A percentile compares a stretch with the other conserved stretches of the same genome.
Evolutionary conservation across 2,329 filamentous ascomycete species (phyloP).

Genomic region (Apiospora hydei): DNA sequence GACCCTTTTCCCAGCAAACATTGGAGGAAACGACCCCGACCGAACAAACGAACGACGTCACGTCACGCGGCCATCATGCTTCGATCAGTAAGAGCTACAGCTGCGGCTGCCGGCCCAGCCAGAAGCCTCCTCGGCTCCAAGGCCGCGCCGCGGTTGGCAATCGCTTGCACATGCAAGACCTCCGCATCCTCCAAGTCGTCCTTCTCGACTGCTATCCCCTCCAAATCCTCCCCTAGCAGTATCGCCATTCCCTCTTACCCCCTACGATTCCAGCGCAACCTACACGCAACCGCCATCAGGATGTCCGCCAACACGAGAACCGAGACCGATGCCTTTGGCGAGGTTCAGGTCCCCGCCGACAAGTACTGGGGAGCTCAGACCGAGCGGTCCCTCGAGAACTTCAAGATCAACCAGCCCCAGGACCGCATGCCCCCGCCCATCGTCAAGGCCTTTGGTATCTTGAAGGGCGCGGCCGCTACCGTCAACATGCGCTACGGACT

Average conservation of each 20-base stretch:
- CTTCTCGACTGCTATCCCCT: conserved; percentile 30
- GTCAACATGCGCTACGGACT: conserved; percentile 97
- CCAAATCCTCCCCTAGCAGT: conserved; percentile 29
- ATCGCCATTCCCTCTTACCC: conserved; percentile 29
- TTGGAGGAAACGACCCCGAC: conserved; percentile 10
- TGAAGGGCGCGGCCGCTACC: conserved; percentile 94
- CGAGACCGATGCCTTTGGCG: conserved; percentile 97
- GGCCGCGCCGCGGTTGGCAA: conserved; percentile 36
- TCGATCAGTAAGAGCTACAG: conserved; percentile 46
- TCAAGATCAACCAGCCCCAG: conserved; percentile 98
- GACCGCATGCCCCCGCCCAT: conserved; percentile 97
- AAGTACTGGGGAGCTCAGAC: conserved; percentile 99
- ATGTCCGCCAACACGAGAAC: conserved; percentile 71
- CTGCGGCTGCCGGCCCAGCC: conserved; percentile 39
- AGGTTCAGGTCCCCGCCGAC: conserved; percentile 88
- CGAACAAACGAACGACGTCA: conserved; percentile 17
- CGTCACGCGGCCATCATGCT: conserved; percentile 37
- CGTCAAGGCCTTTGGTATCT: conserved; percentile 91
- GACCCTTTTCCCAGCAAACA: not conserved
- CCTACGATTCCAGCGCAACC: conserved; percentile 43
- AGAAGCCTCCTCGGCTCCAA: conserved; percentile 44
- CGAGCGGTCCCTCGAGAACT: conserved; percentile 94
- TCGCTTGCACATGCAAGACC: conserved; percentile 45
- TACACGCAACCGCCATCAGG: conserved; percentile 55
- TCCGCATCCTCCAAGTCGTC: conserved; percentile 33